Conservation (phyloP, 805 yeast species). For the Sugiyamaella boreocaroliniensis region DNA sequence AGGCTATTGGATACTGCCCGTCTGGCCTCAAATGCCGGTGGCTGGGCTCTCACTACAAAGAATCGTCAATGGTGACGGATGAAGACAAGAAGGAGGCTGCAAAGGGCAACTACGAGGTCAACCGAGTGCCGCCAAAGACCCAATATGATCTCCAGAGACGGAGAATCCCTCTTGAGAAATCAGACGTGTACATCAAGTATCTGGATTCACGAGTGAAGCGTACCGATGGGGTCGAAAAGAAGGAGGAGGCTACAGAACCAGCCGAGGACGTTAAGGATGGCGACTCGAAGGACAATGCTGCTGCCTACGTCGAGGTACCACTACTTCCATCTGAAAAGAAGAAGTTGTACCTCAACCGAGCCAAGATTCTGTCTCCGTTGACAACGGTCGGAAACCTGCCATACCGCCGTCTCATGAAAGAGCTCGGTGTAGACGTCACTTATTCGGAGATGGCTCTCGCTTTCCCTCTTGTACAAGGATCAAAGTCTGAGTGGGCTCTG, state of each 20-base stretch:
- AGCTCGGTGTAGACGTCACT: slow-evolving; percentile 86
- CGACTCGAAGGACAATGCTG: slow-evolving; percentile 22
- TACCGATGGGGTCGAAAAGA: slow-evolving; percentile 28
- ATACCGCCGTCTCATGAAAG: slow-evolving; percentile 84
- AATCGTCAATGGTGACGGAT: slow-evolving; percentile 39
- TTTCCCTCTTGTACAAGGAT: slow-evolving; percentile 80
- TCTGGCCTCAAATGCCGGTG: slow-evolving; percentile 90
- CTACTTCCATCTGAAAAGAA: slow-evolving; percentile 77
- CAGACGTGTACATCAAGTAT: slow-evolving; percentile 54
- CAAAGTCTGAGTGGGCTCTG: slow-evolving; percentile 95
- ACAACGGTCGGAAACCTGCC: slow-evolving; percentile 98
- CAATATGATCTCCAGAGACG: slow-evolving; percentile 53
- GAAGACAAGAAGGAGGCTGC: slow-evolving; percentile 33
- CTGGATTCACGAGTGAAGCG: slow-evolving; percentile 43
- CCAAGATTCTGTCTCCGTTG: slow-evolving; percentile 88
- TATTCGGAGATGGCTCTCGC: slow-evolving; percentile 93
- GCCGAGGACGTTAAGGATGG: slow-evolving; percentile 9
- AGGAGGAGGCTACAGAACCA: slow-evolving; percentile 30
- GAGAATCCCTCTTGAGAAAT: slow-evolving; percentile 49
- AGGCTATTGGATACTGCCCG: slow-evolving; percentile 82
- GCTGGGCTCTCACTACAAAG: slow-evolving; percentile 60
- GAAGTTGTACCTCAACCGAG: slow-evolving; percentile 54
- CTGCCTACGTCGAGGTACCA: slow-evolving; percentile 67
- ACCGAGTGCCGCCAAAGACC: slow-evolving; percentile 45
- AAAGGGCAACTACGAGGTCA: slow-evolving; percentile 50